phyloP scores from a whole-genome alignment of 306 rosid genomes.

The Castanea crenata region DNA sequence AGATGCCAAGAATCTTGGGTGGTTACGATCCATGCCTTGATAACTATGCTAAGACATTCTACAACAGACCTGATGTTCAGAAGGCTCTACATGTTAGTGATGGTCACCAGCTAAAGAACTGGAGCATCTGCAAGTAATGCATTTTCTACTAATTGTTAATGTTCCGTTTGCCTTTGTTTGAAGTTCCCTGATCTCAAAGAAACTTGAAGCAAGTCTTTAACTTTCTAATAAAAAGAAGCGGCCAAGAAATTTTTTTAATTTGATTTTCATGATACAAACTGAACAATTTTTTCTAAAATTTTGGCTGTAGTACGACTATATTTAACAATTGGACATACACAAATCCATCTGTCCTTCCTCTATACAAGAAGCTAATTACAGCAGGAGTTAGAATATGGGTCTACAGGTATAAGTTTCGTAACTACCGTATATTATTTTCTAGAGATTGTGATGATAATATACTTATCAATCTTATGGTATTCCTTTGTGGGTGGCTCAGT shows the following conservation, averaged over 20 bases:
- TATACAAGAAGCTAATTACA: constrained; percentile 76
- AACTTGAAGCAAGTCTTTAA: constrained; percentile 4
- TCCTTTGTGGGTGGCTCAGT: constrained; percentile 28
- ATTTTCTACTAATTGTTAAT: neutral
- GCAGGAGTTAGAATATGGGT: constrained; percentile 86
- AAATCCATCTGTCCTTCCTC: constrained; percentile 68
- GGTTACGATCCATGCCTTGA: constrained; percentile 90
- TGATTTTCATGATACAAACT: neutral
- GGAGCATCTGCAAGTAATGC: constrained; percentile 93
- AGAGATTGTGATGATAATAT: neutral
- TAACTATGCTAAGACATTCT: constrained; percentile 56
- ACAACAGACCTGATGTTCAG: constrained; percentile 75
- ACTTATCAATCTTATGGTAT: neutral
- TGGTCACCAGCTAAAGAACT: constrained; percentile 60
- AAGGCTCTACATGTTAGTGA: constrained; percentile 79
- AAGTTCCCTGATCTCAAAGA: neutral
- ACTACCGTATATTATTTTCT: neutral
- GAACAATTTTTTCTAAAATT: neutral
- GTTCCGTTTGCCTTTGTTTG: neutral
- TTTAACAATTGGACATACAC: constrained; percentile 54
- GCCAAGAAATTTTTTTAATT: too few relatives aligned
- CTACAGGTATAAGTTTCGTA: constrained; percentile 55
- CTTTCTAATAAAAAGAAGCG: neutral
- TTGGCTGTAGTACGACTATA: constrained; percentile 41
- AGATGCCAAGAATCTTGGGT: constrained; percentile 90